Evolutionary conservation across 768 basidiomycete species (phyloP).

Genomic region (Exsudoporus frostii): DNA sequence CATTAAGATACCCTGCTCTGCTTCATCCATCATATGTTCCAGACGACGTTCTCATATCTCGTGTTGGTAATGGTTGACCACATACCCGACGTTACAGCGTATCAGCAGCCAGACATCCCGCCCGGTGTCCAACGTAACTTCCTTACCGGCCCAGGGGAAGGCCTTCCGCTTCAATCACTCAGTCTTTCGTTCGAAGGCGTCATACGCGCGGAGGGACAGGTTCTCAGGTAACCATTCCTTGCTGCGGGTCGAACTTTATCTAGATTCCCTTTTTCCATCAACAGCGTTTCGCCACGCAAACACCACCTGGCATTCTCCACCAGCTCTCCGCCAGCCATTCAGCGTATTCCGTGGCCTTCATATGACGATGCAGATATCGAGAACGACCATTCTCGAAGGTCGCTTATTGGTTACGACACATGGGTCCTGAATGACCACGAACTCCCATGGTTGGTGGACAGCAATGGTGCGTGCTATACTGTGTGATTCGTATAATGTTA

Average conservation of each 20-base stretch:
- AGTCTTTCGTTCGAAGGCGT: constrained; percentile 77
- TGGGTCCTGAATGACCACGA: constrained; percentile 67
- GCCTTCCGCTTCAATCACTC: constrained; percentile 62
- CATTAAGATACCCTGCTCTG: not conserved
- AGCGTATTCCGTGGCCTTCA: constrained; percentile 81
- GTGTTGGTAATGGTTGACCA: constrained; percentile 70
- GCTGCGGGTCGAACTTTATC: constrained; percentile 1
- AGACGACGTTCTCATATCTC: constrained; percentile 82
- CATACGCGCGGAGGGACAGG: constrained; percentile 68
- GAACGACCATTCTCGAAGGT: constrained; percentile 31
- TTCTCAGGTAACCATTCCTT: constrained; percentile 53
- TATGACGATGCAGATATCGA: constrained; percentile 41
- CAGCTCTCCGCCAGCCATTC: constrained; percentile 67
- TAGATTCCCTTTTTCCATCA: not conserved
- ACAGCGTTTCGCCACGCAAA: constrained; percentile 73
- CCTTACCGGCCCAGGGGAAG: constrained; percentile 79
- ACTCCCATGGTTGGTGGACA: constrained; percentile 71
- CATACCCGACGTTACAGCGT: constrained; percentile 51
- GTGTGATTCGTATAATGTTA: not conserved
- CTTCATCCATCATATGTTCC: not conserved
- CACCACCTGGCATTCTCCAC: constrained; percentile 74
- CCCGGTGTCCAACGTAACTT: constrained; percentile 59
- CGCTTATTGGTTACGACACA: constrained; percentile 55
- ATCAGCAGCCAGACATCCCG: constrained; percentile 50
- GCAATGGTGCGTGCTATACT: constrained; percentile 51